Evolutionary conservation across 306 rosid species (phyloP).

Genomic region (Fragaria ananassa): DNA sequence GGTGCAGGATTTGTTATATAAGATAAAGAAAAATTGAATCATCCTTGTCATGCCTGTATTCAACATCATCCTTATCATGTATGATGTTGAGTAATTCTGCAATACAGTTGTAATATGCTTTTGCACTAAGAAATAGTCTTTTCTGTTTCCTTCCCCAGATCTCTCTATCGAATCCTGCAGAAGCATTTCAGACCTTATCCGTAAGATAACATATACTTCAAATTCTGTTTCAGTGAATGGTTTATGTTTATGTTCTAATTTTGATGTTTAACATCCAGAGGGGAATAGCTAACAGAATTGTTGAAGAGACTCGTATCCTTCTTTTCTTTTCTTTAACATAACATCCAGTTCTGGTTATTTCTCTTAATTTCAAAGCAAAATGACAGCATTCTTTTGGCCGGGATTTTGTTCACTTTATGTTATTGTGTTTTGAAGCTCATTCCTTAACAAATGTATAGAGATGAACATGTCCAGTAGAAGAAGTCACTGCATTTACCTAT

Average conservation of each 20-base stretch:
- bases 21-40: too few species aligned
- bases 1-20: too few species aligned
- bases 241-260: conserved; percentile 22
- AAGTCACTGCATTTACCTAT: conserved; percentile 76
- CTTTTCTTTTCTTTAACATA: conserved; percentile 3
- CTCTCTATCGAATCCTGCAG: conserved; percentile 21
- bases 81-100: neutral
- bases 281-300: conserved; percentile 78
- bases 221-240: conserved; percentile 5
- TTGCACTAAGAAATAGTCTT: conserved; percentile 8
- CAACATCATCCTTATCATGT: neutral
- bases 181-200: conserved; percentile 60
- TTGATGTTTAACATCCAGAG: conserved; percentile 40
- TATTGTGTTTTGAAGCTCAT: conserved; percentile 8
- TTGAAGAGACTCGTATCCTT: conserved; percentile 84
- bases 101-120: neutral
- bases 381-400: neutral
- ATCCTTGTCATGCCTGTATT: too few species aligned
- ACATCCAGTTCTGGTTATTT: neutral
- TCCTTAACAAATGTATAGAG: conserved; percentile 45
- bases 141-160: conserved; percentile 23
- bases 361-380: neutral
- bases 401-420: neutral
- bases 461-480: conserved; percentile 86
- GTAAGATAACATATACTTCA: conserved; percentile 48